phyloP scores from a whole-genome alignment of 208 protist genomes.

The Trichomonas tenax region DNA sequence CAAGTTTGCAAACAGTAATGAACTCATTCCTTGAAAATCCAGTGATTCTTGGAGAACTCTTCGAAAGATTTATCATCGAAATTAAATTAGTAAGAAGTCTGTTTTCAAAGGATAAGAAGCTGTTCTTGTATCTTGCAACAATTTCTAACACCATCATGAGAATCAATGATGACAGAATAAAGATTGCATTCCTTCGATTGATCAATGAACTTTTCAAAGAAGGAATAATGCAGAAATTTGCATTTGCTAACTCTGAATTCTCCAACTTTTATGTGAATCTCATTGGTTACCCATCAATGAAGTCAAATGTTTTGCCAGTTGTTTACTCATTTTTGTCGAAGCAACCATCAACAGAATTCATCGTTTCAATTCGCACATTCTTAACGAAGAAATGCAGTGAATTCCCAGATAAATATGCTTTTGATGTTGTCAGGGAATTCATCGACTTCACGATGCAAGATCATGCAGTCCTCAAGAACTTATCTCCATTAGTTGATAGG shows the following conservation, averaged over 20 bases:
- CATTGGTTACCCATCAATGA: neutral
- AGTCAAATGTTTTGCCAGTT: neutral
- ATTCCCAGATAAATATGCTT: neutral
- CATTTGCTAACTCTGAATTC: neutral
- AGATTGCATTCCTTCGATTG: neutral
- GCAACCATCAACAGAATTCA: neutral
- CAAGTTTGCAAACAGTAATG: neutral
- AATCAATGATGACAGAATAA: neutral
- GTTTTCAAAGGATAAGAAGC: neutral
- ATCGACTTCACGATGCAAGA: neutral
- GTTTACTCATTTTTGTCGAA: neutral
- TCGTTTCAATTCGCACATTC: neutral
- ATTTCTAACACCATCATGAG: neutral
- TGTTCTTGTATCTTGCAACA: neutral
- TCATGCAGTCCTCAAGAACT: neutral
- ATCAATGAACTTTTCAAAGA: neutral
- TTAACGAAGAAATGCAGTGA: neutral
- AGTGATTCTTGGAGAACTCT: neutral
- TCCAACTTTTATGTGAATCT: neutral
- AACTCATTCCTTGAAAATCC: neutral
- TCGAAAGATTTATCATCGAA: neutral
- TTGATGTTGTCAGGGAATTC: neutral
- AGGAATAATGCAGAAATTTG: neutral
- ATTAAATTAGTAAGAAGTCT: neutral
- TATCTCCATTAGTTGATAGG: neutral